A percentile compares a stretch with the other conserved stretches of the same genome.
These are phyloP conservation scores for Phytophthora melonis DNA, from an alignment of 352 stramenopile species.

Conservation along the genomic window DNA sequence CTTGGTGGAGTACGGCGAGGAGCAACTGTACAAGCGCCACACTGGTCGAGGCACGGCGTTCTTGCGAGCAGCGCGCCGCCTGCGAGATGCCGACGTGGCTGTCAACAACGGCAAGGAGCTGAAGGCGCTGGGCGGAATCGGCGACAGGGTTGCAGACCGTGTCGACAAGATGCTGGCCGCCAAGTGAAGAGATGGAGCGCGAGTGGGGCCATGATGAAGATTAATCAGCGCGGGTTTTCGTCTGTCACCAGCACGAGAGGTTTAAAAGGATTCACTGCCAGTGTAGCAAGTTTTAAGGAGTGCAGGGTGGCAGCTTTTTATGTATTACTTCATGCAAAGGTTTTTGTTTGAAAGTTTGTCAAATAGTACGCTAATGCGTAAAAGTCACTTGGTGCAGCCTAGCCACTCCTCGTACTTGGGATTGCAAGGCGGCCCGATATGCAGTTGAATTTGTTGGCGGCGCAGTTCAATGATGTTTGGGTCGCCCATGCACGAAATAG, in stretches of 20 bases:
- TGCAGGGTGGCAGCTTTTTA: constrained; percentile 15
- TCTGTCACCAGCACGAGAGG: constrained; percentile 6
- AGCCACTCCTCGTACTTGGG: constrained; percentile 36
- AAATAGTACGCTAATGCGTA: background rate
- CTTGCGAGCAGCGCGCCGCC: constrained; percentile 64
- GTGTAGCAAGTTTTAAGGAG: background rate
- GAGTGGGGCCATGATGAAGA: background rate
- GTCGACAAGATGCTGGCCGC: constrained; percentile 54
- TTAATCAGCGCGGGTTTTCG: background rate
- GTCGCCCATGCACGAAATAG: constrained; percentile 30
- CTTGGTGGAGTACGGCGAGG: constrained; percentile 65
- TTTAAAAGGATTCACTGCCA: background rate
- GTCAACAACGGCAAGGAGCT: constrained; percentile 63
- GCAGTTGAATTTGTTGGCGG: constrained; percentile 32
- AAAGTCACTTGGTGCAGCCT: constrained; percentile 16
- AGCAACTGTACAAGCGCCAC: constrained; percentile 59
- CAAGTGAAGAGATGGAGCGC: constrained; percentile 7
- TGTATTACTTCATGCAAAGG: constrained; percentile 6
- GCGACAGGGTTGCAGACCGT: constrained; percentile 68
- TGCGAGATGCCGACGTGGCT: constrained; percentile 53
- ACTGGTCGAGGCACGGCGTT: constrained; percentile 73
- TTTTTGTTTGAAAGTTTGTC: background rate
- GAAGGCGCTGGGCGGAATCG: constrained; percentile 64
- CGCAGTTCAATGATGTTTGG: constrained; percentile 26
- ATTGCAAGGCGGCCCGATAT: constrained; percentile 30